Evolutionary conservation across 345 rosid species (phyloP), one percentile per base, ranked within the genome.

Genomic region (Chamaenerion angustifolium): DNA sequence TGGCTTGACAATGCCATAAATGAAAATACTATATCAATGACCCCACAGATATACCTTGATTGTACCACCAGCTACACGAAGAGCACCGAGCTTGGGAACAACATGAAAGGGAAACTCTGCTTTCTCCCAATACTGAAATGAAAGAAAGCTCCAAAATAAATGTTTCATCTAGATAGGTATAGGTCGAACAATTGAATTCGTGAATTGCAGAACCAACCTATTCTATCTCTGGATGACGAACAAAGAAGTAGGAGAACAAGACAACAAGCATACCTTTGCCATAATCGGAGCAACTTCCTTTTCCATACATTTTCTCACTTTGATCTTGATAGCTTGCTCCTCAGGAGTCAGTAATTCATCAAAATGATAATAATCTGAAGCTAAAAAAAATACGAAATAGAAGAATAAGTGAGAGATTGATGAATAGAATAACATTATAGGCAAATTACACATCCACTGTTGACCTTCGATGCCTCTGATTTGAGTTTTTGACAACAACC

Each of bases 91-190:
- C 71, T 80, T 82, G 27, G 98, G 96, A 57, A 88, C 57, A 46
- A 80, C 56, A 45, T 92, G 84, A 71, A 80, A 92, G 15, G 96
- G 96, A 66, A 92, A 92, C 58, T 80, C 88, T 14, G 96, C 98
- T 69, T 82, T 92, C 88, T 92, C 96, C 96, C 98, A 87, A 19
- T 84, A 87, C 98, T 92, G 68, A 19, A 46, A 54, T 31, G 48
- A 56, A 44, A 8, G 25, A 42, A 27, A 41, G 52, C 8, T 27
- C 15, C 52, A 3, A 31, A 54, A 60, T 27, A 45, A 14, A 25
- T 13, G 19, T 47, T 55, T 31, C 19, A 12, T 55, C 59, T 41
- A 27, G 18, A 27, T 31, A 23, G 9, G 17, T 12, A 17, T 31
- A 23, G 9, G 17, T 12, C 11, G 15, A 6, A n/a, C 15, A 35